Evolutionary conservation across 352 stramenopile species (phyloP).

Genomic region (Pythium plurisporium): DNA sequence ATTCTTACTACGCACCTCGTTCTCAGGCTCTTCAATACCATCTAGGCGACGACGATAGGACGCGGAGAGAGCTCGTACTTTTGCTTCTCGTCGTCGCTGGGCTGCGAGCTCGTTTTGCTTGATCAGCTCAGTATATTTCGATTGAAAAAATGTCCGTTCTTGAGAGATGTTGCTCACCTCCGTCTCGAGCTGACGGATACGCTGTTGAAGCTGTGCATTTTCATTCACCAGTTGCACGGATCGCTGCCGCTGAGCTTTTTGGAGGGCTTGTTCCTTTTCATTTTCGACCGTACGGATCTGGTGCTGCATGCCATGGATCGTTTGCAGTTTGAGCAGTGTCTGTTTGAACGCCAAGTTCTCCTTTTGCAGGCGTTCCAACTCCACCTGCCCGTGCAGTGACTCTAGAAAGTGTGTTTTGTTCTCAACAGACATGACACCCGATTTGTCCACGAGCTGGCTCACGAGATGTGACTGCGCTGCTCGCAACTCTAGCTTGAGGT

Average conservation of each 20-base stretch:
- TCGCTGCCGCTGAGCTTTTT: conserved; percentile 32
- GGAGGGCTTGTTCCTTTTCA: conserved; percentile 39
- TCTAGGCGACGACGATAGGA: conserved; percentile 22
- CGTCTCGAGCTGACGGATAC: conserved; percentile 41
- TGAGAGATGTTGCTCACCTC: conserved; percentile 45
- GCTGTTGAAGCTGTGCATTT: conserved; percentile 38
- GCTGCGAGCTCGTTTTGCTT: conserved; percentile 38
- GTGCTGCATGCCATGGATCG: conserved; percentile 57
- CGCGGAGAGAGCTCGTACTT: conserved; percentile 44
- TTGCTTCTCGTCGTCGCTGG: conserved; percentile 39
- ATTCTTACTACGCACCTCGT: too few relatives aligned
- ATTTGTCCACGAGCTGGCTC: conserved; percentile 55
- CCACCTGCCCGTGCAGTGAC: conserved; percentile 39
- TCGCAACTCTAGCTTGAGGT: conserved; percentile 55
- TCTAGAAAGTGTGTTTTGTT: conserved; percentile 48
- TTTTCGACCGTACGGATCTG: conserved; percentile 30
- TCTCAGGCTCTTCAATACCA: neutral
- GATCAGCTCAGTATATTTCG: conserved; percentile 39
- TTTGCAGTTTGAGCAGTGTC: conserved; percentile 61
- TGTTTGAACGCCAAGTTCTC: conserved; percentile 70
- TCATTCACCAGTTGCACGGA: conserved; percentile 39
- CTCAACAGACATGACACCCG: conserved; percentile 43
- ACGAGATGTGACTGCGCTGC: conserved; percentile 47
- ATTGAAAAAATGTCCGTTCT: conserved; percentile 42
- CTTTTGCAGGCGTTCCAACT: conserved; percentile 36